Evolutionary conservation across 495 filamentous ascomycete genomes (phyloP), one percentile per base, ranked within the genome.

Genomic region (Talaromyces adpressus): DNA sequence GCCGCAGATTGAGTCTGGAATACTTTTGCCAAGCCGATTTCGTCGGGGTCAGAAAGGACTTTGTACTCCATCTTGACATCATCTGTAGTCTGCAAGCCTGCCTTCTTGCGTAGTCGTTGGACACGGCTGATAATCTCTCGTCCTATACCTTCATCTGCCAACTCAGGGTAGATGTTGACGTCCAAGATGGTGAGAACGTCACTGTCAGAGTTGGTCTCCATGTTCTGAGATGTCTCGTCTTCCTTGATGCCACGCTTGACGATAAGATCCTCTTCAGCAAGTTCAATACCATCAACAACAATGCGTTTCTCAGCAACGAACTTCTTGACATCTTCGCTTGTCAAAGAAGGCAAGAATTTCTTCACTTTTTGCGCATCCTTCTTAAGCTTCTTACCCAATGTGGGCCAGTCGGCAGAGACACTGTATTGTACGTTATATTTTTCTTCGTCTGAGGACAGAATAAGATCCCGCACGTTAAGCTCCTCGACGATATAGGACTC

Each of bases 381-480:
- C 82, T 91, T 95, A 60, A 98, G 81, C 77, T 97, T 98, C 85
- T 97, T 96, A 63, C 94, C 94, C 39, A 98, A 83, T 0, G 88
- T 91, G 2, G 93, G 89, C 91, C 93, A 97, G 75, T 98, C 94
- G 8, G 91, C 94, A 30, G 81, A 81, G 49, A 91, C 89, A 62
- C 87, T 90, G 78, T 97, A 96, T 68, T 93, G 89, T 20, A 98
- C 92, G 53, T 90, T 88, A 78, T 97, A 96, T 68, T 87, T 90
- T 45, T 83, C 87, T 76, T 98, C 95, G 64, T 98, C 91, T 6
- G 86, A 86, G 1, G 91, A 89, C 59, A 97, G 80, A 30, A 95
- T 77, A n/a, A 98, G 78, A 49, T 96, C 87, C 47, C 85, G 85
- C 25, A 98, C 81, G 73, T 98, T 98, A 18, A 98, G 81, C 72